These are phyloP conservation scores for Rhytidiadelphus loreus DNA, from an alignment of 225 moss, liverwort and hornwort species.

Conservation along the genomic window DNA sequence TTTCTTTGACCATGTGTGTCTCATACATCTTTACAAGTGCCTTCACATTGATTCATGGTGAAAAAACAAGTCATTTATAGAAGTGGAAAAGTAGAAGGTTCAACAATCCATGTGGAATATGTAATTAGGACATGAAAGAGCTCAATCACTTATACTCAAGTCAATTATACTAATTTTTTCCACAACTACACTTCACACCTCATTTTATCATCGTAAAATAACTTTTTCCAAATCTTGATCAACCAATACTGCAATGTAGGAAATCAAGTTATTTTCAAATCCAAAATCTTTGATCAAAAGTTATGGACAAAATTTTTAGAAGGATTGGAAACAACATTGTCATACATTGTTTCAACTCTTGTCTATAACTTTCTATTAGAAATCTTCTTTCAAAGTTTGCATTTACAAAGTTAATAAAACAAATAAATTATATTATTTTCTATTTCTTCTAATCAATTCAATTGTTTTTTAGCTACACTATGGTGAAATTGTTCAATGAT, in stretches of 20 bases:
- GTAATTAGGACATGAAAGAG: not conserved
- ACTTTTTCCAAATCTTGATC: not conserved
- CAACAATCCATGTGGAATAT: not conserved
- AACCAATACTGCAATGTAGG: not conserved
- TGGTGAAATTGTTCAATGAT: not conserved
- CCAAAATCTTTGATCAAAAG: no score
- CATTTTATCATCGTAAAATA: not conserved
- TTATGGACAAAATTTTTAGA: not conserved
- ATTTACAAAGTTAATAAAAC: not conserved
- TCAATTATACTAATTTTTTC: not conserved
- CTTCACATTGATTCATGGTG: accelerated
- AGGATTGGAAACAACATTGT: not conserved
- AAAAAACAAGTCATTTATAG: not conserved
- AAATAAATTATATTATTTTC: not conserved
- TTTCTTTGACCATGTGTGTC: not conserved
- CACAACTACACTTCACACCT: accelerated
- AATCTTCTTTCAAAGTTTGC: not conserved
- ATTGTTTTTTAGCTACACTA: not conserved
- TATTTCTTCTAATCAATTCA: not conserved
- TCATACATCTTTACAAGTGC: not conserved
- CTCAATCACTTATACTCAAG: accelerated
- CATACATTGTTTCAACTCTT: no score
- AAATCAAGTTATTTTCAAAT: not conserved
- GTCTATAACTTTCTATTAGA: not conserved
- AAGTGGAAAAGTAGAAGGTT: not conserved